phyloP scores from a whole-genome alignment of 2,329 filamentous ascomycete species.

The Penicillium corylophilum region DNA sequence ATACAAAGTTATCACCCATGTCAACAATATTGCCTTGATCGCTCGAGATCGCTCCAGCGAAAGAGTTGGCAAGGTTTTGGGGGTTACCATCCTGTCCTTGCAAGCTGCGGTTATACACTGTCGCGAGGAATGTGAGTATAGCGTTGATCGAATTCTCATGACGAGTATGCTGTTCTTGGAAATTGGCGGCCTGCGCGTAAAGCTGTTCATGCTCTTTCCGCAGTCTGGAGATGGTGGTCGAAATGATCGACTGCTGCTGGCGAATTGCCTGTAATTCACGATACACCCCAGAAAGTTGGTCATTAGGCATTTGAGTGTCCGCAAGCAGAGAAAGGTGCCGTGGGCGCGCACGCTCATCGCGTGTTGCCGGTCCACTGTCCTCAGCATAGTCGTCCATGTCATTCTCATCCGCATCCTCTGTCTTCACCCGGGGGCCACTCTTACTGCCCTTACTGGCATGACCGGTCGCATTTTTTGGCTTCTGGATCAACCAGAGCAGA shows the following conservation, averaged over 20 bases:
- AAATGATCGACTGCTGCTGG: conserved; percentile 82
- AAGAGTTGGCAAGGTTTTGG: conserved; percentile 79
- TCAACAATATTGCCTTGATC: conserved; percentile 63
- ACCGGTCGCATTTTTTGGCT: conserved; percentile 72
- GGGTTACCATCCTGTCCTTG: conserved; percentile 71
- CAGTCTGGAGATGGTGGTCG: conserved; percentile 74
- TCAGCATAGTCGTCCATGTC: conserved; percentile 61
- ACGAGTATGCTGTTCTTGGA: conserved; percentile 89
- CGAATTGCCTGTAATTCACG: conserved; percentile 79
- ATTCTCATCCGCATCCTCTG: conserved; percentile 60
- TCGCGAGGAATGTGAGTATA: conserved; percentile 95
- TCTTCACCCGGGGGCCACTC: conserved; percentile 43
- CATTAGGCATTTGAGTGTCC: conserved; percentile 55
- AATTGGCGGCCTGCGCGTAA: conserved; percentile 82
- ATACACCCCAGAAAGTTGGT: conserved; percentile 75
- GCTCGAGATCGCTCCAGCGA: conserved; percentile 70
- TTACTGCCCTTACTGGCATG: conserved; percentile 55
- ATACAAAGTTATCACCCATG: conserved; percentile 53
- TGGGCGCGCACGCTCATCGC: conserved; percentile 36
- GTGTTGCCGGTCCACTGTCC: conserved; percentile 35
- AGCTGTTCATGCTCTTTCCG: conserved; percentile 84
- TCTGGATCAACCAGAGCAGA: conserved; percentile 92
- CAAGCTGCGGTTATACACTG: conserved; percentile 90
- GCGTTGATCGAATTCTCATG: conserved; percentile 98
- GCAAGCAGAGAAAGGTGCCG: conserved; percentile 46